Evolutionary conservation across 768 basidiomycete species (phyloP).

Genomic region (Calocera viscosa): DNA sequence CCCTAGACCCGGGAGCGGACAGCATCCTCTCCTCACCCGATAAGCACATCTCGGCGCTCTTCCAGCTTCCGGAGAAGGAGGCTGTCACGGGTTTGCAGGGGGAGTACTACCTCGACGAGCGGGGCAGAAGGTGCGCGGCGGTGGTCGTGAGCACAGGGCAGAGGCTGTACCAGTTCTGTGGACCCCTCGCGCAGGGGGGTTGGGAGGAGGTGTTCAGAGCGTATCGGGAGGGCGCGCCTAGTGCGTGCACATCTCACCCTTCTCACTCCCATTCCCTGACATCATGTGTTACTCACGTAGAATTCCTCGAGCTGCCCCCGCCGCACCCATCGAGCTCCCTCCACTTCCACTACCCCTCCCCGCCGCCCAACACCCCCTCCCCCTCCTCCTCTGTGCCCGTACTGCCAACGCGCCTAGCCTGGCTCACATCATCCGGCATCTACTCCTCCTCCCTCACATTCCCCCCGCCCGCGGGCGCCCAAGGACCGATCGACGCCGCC

Average conservation of each 20-base stretch:
- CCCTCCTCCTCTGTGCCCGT: constrained; percentile 9
- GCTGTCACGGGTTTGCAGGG: constrained; percentile 77
- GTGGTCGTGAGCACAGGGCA: constrained; percentile 76
- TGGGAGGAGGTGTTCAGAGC: constrained; percentile 61
- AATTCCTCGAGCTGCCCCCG: constrained; percentile 87
- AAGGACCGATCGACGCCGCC: constrained; percentile 65
- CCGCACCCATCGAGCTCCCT: constrained; percentile 26
- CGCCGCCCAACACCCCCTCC: background rate
- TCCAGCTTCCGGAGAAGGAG: constrained; percentile 65
- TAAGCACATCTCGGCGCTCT: constrained; percentile 60
- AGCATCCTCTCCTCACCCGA: constrained; percentile 77
- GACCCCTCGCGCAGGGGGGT: constrained; percentile 56
- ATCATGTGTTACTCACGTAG: constrained; percentile 38
- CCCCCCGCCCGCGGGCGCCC: constrained; percentile 40
- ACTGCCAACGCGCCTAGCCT: background rate
- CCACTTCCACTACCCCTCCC: background rate
- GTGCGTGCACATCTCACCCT: constrained; percentile 34
- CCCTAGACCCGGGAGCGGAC: constrained; percentile 82
- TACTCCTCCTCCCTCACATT: constrained; percentile 74
- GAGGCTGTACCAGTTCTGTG: constrained; percentile 83
- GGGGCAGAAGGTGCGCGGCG: constrained; percentile 47
- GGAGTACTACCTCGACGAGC: constrained; percentile 56
- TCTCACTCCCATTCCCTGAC: constrained; percentile 8
- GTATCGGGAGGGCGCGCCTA: constrained; percentile 68
- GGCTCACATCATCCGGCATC: constrained; percentile 58